Evolutionary conservation across 139 green algal species (phyloP).

Genomic region (Chlamydomonas sphaeroides): DNA sequence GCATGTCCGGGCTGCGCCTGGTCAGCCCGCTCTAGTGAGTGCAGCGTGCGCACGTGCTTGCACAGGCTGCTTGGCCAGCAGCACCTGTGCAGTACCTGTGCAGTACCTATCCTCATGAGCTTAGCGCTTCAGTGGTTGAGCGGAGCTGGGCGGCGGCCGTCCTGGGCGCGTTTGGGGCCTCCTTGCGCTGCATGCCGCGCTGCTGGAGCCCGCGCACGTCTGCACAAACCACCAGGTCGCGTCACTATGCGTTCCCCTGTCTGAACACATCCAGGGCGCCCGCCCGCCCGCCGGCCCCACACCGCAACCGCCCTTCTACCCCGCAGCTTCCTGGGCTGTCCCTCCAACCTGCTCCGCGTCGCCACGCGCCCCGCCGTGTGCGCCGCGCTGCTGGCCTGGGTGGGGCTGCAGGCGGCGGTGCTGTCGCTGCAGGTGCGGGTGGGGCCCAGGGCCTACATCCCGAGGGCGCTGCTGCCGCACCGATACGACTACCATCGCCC

Average conservation of each 20-base stretch:
- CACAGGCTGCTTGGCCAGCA: slow-evolving; percentile 56
- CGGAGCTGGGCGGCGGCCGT: too few species aligned
- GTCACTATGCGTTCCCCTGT: too few species aligned
- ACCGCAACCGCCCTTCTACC: too few species aligned
- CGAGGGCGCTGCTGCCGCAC: slow-evolving; percentile 70
- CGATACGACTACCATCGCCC: slow-evolving; percentile 84
- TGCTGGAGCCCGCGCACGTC: too few species aligned
- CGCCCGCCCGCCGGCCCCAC: too few species aligned
- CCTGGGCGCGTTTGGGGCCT: too few species aligned
- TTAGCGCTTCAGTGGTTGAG: too few species aligned
- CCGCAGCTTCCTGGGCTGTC: slow-evolving; percentile 80
- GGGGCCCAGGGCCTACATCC: slow-evolving; percentile 73
- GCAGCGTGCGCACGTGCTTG: neutral
- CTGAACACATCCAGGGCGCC: too few species aligned
- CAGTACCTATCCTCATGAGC: too few species aligned
- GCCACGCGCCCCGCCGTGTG: slow-evolving; percentile 52
- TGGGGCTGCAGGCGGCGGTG: slow-evolving; percentile 64
- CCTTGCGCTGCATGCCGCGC: too few species aligned
- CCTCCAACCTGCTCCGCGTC: slow-evolving; percentile 70
- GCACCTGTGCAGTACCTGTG: too few species aligned
- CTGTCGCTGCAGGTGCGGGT: slow-evolving; percentile 1
- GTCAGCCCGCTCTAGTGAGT: neutral
- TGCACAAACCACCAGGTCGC: too few species aligned
- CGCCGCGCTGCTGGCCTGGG: slow-evolving; percentile 52
- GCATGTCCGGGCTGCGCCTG: slow-evolving; percentile 51